Evolutionary conservation across 768 basidiomycete genomes (phyloP).

Genomic region (Hydnum rufescens): DNA sequence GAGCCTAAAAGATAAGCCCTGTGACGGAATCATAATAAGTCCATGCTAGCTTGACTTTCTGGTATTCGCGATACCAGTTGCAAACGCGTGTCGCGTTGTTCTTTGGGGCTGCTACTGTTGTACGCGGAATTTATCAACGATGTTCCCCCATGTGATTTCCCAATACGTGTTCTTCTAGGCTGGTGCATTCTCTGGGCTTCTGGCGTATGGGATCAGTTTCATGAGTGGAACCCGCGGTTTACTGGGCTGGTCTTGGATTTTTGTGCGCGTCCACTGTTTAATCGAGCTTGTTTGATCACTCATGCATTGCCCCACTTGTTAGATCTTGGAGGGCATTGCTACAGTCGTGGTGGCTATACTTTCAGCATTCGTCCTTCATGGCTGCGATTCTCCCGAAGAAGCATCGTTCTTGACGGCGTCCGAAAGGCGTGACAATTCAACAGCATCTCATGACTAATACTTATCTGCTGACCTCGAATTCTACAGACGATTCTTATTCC

Average conservation of each 20-base stretch:
- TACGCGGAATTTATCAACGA: constrained; percentile 18
- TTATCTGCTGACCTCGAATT: background rate
- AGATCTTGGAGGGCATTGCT: constrained; percentile 45
- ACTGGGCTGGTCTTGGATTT: constrained; percentile 43
- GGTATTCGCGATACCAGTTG: constrained; percentile 45
- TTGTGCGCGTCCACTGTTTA: constrained; percentile 34
- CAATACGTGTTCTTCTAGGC: background rate
- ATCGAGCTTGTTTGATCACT: background rate
- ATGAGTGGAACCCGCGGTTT: constrained; percentile 16
- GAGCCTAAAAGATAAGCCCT: constrained; percentile 17
- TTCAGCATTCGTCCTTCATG: constrained; percentile 23
- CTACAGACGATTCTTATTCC: background rate
- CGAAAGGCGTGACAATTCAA: constrained; percentile 23
- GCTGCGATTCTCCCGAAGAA: too few species aligned
- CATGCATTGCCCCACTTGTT: background rate
- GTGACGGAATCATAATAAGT: too few species aligned
- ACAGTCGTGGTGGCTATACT: constrained; percentile 37
- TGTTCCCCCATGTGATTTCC: background rate
- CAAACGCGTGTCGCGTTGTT: constrained; percentile 43
- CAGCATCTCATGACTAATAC: background rate
- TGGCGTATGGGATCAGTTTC: constrained; percentile 4
- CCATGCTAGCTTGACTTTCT: constrained; percentile 44
- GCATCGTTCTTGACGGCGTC: constrained; percentile 42
- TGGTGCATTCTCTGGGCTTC: constrained; percentile 2
- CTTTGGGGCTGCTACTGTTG: constrained; percentile 43